Conservation (phyloP, 1,139 yeast genomes). For the Yamadazyma triangularis region DNA sequence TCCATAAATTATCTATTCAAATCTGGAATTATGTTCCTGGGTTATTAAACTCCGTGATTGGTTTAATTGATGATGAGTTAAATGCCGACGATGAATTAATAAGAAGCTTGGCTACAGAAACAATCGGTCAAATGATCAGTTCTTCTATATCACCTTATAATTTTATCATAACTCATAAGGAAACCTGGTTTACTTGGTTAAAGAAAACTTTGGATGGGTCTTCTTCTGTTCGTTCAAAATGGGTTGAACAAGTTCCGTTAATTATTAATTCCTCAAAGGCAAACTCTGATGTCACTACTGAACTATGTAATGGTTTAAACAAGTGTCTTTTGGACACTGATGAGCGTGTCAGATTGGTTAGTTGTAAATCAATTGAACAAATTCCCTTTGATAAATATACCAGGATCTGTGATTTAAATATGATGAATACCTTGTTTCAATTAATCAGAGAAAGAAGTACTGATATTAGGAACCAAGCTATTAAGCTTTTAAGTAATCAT, state of each 20-base stretch:
- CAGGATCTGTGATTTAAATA: constrained; percentile 40
- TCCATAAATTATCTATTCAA: constrained; percentile 61
- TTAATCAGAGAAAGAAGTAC: constrained; percentile 66
- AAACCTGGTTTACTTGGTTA: constrained; percentile 66
- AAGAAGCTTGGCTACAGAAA: constrained; percentile 65
- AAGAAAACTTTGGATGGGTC: constrained; percentile 71
- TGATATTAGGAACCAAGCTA: constrained; percentile 61
- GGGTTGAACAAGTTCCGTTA: constrained; percentile 56
- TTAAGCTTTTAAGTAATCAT: constrained; percentile 50
- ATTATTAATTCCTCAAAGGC: constrained; percentile 34
- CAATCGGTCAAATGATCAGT: constrained; percentile 66
- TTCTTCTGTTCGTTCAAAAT: constrained; percentile 57
- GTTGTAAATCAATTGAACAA: constrained; percentile 47
- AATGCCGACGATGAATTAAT: constrained; percentile 64
- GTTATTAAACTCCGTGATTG: constrained; percentile 67
- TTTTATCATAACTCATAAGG: constrained; percentile 56
- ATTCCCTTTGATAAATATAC: constrained; percentile 40
- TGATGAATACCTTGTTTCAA: constrained; percentile 54
- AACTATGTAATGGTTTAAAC: constrained; percentile 55
- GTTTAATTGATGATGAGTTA: constrained; percentile 76
- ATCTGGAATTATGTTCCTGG: constrained; percentile 82
- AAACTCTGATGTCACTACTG: constrained; percentile 41
- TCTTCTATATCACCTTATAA: constrained; percentile 32
- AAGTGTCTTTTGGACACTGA: constrained; percentile 74
- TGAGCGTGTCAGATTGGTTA: constrained; percentile 63